Conservation (phyloP, 805 yeast genomes). For the Kodamaea jinghongensis region DNA sequence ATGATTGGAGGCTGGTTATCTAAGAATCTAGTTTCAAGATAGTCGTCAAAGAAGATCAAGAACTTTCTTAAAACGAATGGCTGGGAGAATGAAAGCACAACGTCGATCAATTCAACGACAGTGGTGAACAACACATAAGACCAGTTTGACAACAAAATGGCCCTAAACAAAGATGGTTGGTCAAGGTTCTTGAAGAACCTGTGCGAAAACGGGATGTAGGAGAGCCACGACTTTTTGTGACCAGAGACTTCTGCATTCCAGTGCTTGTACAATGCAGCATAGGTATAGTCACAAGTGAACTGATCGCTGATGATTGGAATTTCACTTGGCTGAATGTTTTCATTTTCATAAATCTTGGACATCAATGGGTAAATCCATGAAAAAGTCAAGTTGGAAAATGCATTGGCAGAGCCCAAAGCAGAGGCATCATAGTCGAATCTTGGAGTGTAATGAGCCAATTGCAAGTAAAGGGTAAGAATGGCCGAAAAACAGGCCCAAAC, state of each 20-base stretch:
- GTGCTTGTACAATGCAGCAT: conserved; percentile 16
- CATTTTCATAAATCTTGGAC: conserved; percentile 20
- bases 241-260: conserved; percentile 21
- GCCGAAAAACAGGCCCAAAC: conserved; percentile 13
- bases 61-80: conserved; percentile 32
- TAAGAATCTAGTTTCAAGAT: conserved; percentile 5
- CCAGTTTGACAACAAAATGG: conserved; percentile 19
- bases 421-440: conserved; percentile 22
- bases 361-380: conserved; percentile 28
- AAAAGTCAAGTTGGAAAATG: conserved; percentile 23
- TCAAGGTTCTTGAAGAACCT: conserved; percentile 4
- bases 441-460: conserved; percentile 20
- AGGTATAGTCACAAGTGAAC: conserved; percentile 16
- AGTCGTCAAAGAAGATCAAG: conserved; percentile 24
- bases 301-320: conserved; percentile 12
- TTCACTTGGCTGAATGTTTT: conserved; percentile 19
- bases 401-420: conserved; percentile 16
- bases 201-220: conserved; percentile 7
- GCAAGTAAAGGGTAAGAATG: conserved; percentile 14
- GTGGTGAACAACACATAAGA: conserved; percentile 12
- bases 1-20: conserved; percentile 22
- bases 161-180: conserved; percentile 18
- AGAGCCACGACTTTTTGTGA: conserved; percentile 11
- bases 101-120: conserved; percentile 22
- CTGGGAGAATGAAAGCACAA: conserved; percentile 19